These are phyloP conservation scores for Lodderomyces theae DNA, from an alignment of 1,139 yeast genomes.

Conservation along the genomic window DNA sequence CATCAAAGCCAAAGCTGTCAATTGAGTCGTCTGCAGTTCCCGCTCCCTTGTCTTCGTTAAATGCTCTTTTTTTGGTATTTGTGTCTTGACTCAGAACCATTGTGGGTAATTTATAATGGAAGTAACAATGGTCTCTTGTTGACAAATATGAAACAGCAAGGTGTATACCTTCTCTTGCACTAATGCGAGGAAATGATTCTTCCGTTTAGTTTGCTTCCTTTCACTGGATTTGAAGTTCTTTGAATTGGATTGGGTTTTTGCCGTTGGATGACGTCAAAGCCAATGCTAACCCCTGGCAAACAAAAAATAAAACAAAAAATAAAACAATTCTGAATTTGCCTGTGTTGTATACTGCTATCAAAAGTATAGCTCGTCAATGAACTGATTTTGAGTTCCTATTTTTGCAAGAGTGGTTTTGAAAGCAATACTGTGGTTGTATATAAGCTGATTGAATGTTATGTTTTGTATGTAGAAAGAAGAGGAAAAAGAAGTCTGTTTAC, in stretches of 20 bases:
- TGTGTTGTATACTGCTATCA: background rate
- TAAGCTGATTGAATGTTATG: too few species aligned
- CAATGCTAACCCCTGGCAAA: background rate
- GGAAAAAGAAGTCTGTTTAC: too few species aligned
- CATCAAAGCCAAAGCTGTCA: background rate
- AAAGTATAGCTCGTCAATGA: background rate
- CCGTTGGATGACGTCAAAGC: background rate
- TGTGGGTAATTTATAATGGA: background rate
- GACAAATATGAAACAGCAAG: too few species aligned
- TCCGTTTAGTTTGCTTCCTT: too few species aligned
- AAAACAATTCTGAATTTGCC: background rate
- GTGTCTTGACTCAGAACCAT: constrained; percentile 2
- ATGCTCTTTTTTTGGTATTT: background rate
- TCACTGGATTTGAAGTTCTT: too few species aligned
- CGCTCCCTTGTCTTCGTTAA: background rate
- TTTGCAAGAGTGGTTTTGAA: too few species aligned
- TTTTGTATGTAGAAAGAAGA: background rate
- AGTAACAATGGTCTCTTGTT: too few species aligned
- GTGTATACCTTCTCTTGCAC: too few species aligned
- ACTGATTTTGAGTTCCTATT: background rate
- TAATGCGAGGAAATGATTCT: too few species aligned
- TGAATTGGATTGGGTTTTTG: too few species aligned
- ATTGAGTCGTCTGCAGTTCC: background rate
- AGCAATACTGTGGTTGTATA: too few species aligned
- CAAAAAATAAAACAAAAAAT: too few species aligned